These are phyloP conservation scores for Amanita pseudoporphyria DNA, from an alignment of 768 basidiomycete species.

Conservation along the genomic window DNA sequence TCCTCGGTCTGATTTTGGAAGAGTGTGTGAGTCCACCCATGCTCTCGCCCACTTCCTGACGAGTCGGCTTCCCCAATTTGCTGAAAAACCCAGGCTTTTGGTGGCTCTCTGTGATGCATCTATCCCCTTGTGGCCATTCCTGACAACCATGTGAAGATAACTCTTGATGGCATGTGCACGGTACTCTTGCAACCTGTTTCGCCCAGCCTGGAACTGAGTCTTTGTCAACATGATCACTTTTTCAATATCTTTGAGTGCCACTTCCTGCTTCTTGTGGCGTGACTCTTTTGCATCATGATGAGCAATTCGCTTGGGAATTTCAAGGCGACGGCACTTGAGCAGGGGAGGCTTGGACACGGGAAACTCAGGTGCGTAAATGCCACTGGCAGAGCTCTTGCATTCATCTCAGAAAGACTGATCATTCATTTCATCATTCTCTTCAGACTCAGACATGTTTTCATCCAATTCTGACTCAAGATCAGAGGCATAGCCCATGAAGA, in stretches of 20 bases:
- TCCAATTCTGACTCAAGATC: no score
- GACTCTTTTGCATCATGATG: no score
- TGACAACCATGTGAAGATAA: constrained; percentile 20
- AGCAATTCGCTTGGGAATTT: no score
- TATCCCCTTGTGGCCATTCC: constrained; percentile 12
- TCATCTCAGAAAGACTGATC: no score
- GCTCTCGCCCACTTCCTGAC: constrained; percentile 17
- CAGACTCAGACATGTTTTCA: no score
- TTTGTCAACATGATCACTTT: constrained; percentile 17
- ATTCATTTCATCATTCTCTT: no score
- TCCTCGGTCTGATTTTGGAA: constrained; percentile 17
- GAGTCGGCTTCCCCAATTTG: constrained; percentile 18
- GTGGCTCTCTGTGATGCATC: constrained; percentile 19
- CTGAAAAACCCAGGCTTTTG: constrained; percentile 21
- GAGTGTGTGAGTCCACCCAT: constrained; percentile 15
- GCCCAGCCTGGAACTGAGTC: constrained; percentile 16
- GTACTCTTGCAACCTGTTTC: constrained; percentile 19
- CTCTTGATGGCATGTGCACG: constrained; percentile 18
- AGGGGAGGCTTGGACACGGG: no score
- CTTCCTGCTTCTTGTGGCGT: no score
- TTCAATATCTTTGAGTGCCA: constrained; percentile 17
- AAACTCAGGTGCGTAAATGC: no score
- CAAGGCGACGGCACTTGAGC: no score
- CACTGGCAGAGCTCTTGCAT: no score
- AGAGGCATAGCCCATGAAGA: no score